Evolutionary conservation across 495 filamentous ascomycete species (phyloP), one percentile per base, ranked within the genome.

Genomic region (Xylaria curta): DNA sequence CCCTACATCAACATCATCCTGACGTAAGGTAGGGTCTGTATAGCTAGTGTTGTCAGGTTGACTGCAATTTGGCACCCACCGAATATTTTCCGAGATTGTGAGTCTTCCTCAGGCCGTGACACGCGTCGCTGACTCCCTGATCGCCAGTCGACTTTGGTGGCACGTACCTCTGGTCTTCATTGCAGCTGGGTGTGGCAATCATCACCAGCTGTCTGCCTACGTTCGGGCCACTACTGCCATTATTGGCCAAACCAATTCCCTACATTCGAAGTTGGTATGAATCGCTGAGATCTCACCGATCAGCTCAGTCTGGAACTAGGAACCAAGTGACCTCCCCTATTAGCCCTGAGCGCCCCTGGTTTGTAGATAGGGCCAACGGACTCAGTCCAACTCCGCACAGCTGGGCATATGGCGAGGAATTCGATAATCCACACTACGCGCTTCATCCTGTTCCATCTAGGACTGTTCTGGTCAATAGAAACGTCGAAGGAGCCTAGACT

Each of bases 191-290:
- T 46, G 15, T 68, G 19, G 66, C 66, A 3, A 68, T 68, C 31
- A 68, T 68, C 38, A 40, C 31, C 31, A 68, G 66, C 21, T 68
- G 49, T n/a, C 51, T 68, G 9, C 66, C 66, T 8, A 46, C 38
- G 19, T 59, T 40, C 12, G 51, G 66, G 7, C 66, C 66, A 51
- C 47, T 51, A 51, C 47, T 51, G 1, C n/a, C 47, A 7, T n/a
- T 51, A 24, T 28, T 40, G 9, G 3, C 36, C 44, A 63, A 28
- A 28, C 60, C 24, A 24, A 44, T 63, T 21, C 60, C 60, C n/a
- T 40, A 24, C 60, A 40, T 63, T 21, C 38, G 60, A 6, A 42
- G 38, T 28, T 44, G 60, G 60, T 44, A 44, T 36, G 54, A 59
- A 10, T 59, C 54, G 15, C 54, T 59, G 31, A 59, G 54, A 19